Evolutionary conservation across 1,284 basidiomycete species (phyloP).

Genomic region (Microstroma glucosiphilum): DNA sequence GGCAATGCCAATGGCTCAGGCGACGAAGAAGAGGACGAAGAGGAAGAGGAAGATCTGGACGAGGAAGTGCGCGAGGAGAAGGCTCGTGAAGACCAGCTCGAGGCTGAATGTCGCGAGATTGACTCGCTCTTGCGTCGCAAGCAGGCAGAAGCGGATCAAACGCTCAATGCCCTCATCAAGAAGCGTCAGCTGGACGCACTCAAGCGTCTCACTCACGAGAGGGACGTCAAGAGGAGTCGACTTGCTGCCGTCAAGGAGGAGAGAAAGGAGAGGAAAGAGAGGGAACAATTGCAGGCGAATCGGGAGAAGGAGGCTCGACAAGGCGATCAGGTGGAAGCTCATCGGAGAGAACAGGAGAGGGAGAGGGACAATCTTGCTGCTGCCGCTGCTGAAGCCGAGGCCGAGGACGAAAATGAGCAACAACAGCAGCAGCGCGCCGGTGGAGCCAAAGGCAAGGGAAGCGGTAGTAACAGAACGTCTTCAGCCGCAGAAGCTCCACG

Average conservation of each 20-base stretch:
- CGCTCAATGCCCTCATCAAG: slow-evolving; percentile 46
- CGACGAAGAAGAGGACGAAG: slow-evolving; percentile 72
- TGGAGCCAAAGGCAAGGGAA: slow-evolving; percentile 24
- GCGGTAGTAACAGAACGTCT: slow-evolving; percentile 29
- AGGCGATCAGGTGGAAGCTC: slow-evolving; percentile 30
- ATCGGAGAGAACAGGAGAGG: slow-evolving; percentile 18
- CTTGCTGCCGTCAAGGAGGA: slow-evolving; percentile 40
- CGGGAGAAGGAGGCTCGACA: slow-evolving; percentile 7
- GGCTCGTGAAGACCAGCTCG: slow-evolving; percentile 46
- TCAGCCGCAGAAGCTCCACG: neutral
- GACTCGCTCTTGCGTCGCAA: slow-evolving; percentile 44
- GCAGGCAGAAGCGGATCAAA: slow-evolving; percentile 43
- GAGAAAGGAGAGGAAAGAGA: slow-evolving; percentile 36
- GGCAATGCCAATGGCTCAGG: slow-evolving; percentile 50
- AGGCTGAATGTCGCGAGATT: slow-evolving; percentile 47
- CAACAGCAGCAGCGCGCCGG: slow-evolving; percentile 22
- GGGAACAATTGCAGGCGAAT: slow-evolving; percentile 19
- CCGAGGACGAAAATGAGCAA: slow-evolving; percentile 33
- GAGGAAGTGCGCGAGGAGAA: slow-evolving; percentile 46
- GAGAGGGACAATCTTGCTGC: slow-evolving; percentile 12
- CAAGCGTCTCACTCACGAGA: slow-evolving; percentile 39
- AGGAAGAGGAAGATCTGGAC: slow-evolving; percentile 63
- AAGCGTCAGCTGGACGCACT: slow-evolving; percentile 45
- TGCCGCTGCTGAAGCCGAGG: slow-evolving; percentile 14
- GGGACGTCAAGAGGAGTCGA: slow-evolving; percentile 45